These are phyloP conservation scores for Tetracentron sinense DNA, from an alignment of 164 flowering plant genomes.

Conservation along the genomic window DNA sequence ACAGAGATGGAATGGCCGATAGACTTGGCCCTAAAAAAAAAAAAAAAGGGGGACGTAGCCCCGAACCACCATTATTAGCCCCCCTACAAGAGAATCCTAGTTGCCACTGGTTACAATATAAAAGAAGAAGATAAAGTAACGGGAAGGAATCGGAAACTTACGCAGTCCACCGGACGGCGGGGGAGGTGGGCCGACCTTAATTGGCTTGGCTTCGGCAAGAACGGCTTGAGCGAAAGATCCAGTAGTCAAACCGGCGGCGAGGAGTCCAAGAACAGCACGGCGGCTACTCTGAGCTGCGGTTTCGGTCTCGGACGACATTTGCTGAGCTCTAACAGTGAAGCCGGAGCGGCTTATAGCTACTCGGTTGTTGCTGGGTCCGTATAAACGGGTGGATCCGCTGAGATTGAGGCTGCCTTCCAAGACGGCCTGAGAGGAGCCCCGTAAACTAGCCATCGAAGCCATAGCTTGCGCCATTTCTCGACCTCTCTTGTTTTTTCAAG, in stretches of 20 bases:
- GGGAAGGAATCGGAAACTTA: conserved; percentile 33
- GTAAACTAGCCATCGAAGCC: conserved; percentile 88
- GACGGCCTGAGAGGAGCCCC: conserved; percentile 64
- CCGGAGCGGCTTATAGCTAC: conserved; percentile 31
- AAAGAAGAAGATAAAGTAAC: no score
- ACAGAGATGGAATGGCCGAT: no score
- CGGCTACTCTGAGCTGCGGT: conserved; percentile 58
- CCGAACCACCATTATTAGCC: no score
- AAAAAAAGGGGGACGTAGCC: no score
- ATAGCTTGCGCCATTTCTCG: conserved; percentile 88
- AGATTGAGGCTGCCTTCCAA: conserved; percentile 66
- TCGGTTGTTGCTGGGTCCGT: conserved; percentile 25
- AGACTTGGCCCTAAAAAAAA: no score
- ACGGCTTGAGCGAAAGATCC: conserved; percentile 69
- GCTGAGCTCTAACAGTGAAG: conserved; percentile 57
- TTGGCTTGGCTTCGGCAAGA: conserved; percentile 64
- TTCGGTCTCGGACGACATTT: conserved; percentile 35
- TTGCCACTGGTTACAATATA: no score
- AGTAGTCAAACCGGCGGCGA: conserved; percentile 65
- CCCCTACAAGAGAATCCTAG: no score
- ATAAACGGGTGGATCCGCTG: conserved; percentile 47
- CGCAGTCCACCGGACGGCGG: conserved; percentile 93
- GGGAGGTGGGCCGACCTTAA: conserved; percentile 90
- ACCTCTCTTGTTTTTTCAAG: not conserved
- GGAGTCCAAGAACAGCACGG: conserved; percentile 66